These are phyloP conservation scores for Arachnomyces sp. DNA, from an alignment of 2,329 filamentous ascomycete species.

Conservation along the genomic window DNA sequence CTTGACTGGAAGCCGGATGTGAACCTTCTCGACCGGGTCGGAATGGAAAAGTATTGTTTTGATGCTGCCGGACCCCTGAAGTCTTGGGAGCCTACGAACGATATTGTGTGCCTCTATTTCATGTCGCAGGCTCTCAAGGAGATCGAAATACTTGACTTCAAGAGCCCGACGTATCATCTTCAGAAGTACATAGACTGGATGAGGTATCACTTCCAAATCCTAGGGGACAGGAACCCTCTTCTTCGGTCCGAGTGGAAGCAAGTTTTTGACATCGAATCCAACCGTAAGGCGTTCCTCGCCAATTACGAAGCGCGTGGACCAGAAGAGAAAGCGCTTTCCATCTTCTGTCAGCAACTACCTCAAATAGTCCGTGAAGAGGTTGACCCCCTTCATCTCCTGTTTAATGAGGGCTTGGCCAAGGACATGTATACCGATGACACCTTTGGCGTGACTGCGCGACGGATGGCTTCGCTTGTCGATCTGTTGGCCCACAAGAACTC, in stretches of 20 bases:
- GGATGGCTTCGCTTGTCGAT: constrained; percentile 7
- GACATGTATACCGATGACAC: not conserved
- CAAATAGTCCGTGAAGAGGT: too few relatives aligned
- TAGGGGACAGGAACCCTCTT: too few relatives aligned
- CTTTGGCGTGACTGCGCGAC: not conserved
- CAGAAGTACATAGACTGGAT: constrained; percentile 4
- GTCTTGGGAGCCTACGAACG: not conserved
- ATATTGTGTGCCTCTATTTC: not conserved
- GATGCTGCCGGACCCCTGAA: too few relatives aligned
- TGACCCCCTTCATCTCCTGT: too few relatives aligned
- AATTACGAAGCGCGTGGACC: not conserved
- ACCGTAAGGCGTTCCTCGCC: too few relatives aligned
- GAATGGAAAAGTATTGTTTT: not conserved
- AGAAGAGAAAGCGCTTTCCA: not conserved
- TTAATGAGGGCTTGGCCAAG: not conserved
- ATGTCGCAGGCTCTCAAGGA: not conserved
- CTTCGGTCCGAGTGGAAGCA: too few relatives aligned
- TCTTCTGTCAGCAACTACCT: not conserved
- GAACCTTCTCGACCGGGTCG: not conserved
- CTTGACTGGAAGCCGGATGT: constrained; percentile 1
- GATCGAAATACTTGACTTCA: not conserved
- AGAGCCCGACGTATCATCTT: not conserved
- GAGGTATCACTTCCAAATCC: not conserved
- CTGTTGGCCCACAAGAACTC: constrained; percentile 22
- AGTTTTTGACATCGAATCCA: too few relatives aligned